Base-by-base conservation (phyloP, 495 filamentous ascomycete species). In the Bryoglossum gracile region DNA sequence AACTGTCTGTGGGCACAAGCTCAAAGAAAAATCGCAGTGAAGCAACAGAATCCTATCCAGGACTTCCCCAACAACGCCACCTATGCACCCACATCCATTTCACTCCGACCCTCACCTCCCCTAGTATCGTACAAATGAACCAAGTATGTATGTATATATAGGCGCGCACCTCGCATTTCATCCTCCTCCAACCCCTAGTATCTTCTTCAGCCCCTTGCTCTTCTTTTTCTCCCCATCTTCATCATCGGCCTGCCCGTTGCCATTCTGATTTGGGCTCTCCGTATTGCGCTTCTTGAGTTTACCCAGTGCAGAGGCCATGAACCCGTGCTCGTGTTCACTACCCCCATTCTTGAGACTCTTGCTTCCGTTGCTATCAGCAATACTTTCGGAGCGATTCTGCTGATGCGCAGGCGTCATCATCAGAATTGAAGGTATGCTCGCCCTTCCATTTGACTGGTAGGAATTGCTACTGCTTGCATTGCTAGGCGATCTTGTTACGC, bases 341-440 rank as follows among this genome's bases (percentile, higher is more conserved):
- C 17, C 39, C n/a, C 28, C 26, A 18, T 49, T 48, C 26, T 42
- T 51, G 25, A 11, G 46, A 3, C 41, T 19, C 2, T 36, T 17
- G 1, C 21, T 40, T 4, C 25, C 37, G 0, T 54, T 32, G 19
- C 38, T 50, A 14, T 51, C 50, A 16, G 34, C 48, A 11, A 43
- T 16, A 16, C 24, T 50, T 3, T 37, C 35, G 6, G 42, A 43
- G 2, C 35, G 33, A 30, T 34, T 28, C n/a, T 40, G 35, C 18
- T 43, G 41, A 17, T 41, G 30, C n/a, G 47, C 42, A 16, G 52
- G 52, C 1, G 56, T 59, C 56, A 59, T 59, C 16, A 30, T 48
- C 30, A 59, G 36, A 13, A 70, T 37, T 11, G 34, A 34, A 17
- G 56, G 53, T 9, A 55, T 36, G 13, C 17, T 19, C 11, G 23